A percentile compares a stretch with the other conserved stretches of the same genome.
Conservation (phyloP, 2,329 filamentous ascomycete genomes). For the Ophiosphaerella herpotricha region DNA sequence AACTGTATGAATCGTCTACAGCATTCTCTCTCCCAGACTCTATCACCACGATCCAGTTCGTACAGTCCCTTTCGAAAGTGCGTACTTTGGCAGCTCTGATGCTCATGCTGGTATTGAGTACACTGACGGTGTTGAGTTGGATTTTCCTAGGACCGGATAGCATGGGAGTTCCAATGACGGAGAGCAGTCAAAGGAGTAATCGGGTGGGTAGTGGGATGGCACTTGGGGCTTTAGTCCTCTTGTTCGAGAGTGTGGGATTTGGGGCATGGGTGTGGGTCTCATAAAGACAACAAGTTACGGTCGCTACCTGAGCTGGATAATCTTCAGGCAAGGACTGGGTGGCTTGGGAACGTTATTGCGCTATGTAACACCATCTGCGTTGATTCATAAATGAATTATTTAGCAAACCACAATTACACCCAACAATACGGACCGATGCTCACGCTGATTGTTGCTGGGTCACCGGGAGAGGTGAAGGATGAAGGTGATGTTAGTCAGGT, state of each 20-base stretch:
- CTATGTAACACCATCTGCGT: too few species aligned
- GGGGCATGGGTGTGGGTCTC: slow-evolving; percentile 16
- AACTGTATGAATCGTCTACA: neutral
- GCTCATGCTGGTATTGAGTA: slow-evolving; percentile 18
- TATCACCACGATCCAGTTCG: slow-evolving; percentile 32
- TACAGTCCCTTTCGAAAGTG: slow-evolving; percentile 20
- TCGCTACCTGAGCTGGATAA: neutral
- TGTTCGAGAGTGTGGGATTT: slow-evolving; percentile 21
- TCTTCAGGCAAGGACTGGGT: neutral
- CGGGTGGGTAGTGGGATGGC: slow-evolving; percentile 25
- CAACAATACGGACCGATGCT: too few species aligned
- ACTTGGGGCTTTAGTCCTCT: slow-evolving; percentile 20
- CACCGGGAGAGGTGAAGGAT: too few species aligned
- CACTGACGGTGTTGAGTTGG: slow-evolving; percentile 26
- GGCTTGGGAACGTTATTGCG: too few species aligned
- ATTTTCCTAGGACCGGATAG: slow-evolving; percentile 22
- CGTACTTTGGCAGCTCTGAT: slow-evolving; percentile 20
- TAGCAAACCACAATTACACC: too few species aligned
- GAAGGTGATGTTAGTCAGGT: too few species aligned
- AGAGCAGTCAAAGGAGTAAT: slow-evolving; percentile 12
- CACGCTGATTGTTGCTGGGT: too few species aligned
- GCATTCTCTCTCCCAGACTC: slow-evolving; percentile 3
- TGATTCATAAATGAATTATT: too few species aligned
- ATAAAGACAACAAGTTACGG: neutral
- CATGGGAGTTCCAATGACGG: slow-evolving; percentile 8